Conservation (phyloP, 1,139 yeast species). For the Candida sp. region DNA sequence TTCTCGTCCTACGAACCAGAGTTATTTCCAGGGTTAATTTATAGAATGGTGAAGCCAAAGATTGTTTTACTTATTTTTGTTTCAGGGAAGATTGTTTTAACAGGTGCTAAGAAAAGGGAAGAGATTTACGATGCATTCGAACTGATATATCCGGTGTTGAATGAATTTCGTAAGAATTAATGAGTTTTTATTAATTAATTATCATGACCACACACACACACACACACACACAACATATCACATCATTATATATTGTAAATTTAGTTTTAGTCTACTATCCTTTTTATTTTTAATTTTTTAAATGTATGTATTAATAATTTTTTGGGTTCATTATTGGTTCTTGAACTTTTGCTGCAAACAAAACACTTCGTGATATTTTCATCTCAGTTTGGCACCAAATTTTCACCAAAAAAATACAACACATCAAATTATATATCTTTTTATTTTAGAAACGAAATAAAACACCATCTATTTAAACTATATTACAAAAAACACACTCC, state of each 20-base stretch:
- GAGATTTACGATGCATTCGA: slow-evolving; percentile 98
- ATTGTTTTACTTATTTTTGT: slow-evolving; percentile 95
- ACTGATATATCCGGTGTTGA: slow-evolving; percentile 96
- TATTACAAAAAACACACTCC: neutral
- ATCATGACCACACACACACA: neutral
- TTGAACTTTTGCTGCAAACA: neutral
- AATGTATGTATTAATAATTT: slow-evolving; percentile 3
- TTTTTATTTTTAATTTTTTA: slow-evolving; percentile 1
- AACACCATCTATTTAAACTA: slow-evolving; percentile 1
- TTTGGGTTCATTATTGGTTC: neutral
- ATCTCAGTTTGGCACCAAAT: neutral
- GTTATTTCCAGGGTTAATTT: slow-evolving; percentile 96
- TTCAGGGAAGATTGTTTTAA: slow-evolving; percentile 95
- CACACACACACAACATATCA: neutral
- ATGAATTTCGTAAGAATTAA: slow-evolving; percentile 83
- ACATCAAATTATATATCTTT: neutral
- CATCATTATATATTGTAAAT: neutral
- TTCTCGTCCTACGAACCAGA: slow-evolving; percentile 99
- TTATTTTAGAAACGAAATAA: neutral
- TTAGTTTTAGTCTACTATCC: slow-evolving; percentile 1
- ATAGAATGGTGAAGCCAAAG: slow-evolving; percentile 99
- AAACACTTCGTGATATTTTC: neutral
- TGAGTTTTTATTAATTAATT: neutral
- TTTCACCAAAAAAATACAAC: neutral
- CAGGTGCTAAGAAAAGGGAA: slow-evolving; percentile 99